Percentiles rank a stretch among this genome's conserved stretches.
Conservation (phyloP, 2,329 filamentous ascomycete genomes). For the Oidium heveae region DNA sequence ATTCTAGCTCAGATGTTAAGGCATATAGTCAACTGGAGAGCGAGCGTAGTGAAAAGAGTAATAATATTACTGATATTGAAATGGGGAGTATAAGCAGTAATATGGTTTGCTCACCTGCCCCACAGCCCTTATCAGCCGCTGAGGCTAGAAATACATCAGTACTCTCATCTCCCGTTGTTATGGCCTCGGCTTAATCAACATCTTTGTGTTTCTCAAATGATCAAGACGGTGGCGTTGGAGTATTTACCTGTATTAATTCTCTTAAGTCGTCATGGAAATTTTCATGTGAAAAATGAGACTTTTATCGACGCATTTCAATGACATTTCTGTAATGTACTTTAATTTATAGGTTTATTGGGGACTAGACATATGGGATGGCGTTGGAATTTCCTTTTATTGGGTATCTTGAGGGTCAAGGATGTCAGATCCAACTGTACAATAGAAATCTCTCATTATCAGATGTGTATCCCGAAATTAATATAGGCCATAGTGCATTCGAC, state of each 20-base stretch:
- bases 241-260: neutral
- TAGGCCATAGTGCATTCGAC: too few species aligned
- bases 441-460: too few species aligned
- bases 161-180: neutral
- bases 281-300: too few species aligned
- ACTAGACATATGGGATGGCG: too few species aligned
- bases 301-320: too few species aligned
- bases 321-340: too few species aligned
- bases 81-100: conserved; percentile 23
- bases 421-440: too few species aligned
- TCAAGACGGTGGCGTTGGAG: neutral
- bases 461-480: too few species aligned
- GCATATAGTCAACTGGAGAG: conserved; percentile 29
- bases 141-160: neutral
- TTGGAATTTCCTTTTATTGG: too few species aligned
- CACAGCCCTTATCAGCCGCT: conserved; percentile 2
- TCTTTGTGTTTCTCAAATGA: neutral
- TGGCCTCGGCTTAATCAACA: neutral
- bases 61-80: conserved; percentile 32
- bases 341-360: too few species aligned
- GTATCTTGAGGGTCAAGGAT: too few species aligned
- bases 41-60: conserved; percentile 31
- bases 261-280: neutral
- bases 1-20: conserved; percentile 28
- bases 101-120: conserved; percentile 22